Conservation (phyloP, 176 grass and related monocot species). For the Echinochloa phyllopogon region DNA sequence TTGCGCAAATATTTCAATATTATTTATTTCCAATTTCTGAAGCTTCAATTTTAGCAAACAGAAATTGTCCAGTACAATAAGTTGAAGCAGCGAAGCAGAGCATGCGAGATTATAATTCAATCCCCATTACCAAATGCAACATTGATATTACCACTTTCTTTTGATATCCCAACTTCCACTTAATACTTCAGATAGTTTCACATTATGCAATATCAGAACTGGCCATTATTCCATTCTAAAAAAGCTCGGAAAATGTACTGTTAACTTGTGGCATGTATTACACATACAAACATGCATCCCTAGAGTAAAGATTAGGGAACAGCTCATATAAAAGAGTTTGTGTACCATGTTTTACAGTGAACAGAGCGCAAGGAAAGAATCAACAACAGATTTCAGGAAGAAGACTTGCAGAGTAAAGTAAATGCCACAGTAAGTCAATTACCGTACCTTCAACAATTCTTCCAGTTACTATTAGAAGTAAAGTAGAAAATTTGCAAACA, state of each 20-base stretch:
- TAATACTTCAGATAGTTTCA: not conserved
- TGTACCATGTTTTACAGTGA: not conserved
- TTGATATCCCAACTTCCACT: not conserved
- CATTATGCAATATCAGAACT: not conserved
- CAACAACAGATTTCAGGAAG: not conserved
- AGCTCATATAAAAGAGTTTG: not conserved
- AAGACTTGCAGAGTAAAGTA: not conserved
- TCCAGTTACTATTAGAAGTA: not conserved
- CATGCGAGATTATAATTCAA: not conserved
- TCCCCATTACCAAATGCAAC: not conserved
- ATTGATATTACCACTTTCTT: not conserved
- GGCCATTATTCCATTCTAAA: not conserved
- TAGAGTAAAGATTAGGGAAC: not conserved
- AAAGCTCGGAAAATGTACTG: not conserved
- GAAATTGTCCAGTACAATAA: not conserved
- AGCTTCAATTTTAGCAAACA: not conserved
- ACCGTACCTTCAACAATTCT: not conserved
- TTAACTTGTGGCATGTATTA: not conserved
- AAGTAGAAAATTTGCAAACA: constrained; percentile 20
- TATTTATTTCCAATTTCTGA: not conserved
- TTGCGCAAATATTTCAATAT: not conserved
- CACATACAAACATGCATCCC: not conserved
- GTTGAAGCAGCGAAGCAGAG: constrained; percentile 9
- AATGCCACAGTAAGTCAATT: not conserved
- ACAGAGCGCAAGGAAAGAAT: not conserved